Conservation (phyloP, 768 basidiomycete species). For the Tylopilus plumbeoviolaceoides region DNA sequence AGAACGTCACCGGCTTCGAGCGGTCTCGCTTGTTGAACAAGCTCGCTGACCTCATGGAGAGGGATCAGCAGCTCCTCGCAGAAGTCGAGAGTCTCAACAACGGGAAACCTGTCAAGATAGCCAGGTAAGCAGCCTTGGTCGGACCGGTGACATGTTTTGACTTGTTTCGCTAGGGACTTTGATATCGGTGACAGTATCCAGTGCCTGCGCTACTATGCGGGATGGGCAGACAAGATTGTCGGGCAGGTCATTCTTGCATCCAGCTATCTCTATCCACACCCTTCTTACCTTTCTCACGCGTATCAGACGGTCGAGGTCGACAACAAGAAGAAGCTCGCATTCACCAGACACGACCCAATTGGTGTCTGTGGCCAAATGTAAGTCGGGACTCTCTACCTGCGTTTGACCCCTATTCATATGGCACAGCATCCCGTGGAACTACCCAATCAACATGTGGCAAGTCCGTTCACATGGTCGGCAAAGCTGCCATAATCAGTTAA, state of each 20-base stretch:
- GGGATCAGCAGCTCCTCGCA: slow-evolving; percentile 75
- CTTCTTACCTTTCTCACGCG: slow-evolving; percentile 5
- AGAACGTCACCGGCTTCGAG: slow-evolving; percentile 80
- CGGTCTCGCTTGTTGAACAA: slow-evolving; percentile 78
- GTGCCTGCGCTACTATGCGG: slow-evolving; percentile 88
- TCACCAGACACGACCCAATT: slow-evolving; percentile 85
- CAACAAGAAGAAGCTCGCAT: slow-evolving; percentile 75
- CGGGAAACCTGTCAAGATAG: slow-evolving; percentile 78
- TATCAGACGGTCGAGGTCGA: slow-evolving; percentile 73
- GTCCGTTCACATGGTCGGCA: slow-evolving; percentile 4
- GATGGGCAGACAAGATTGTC: slow-evolving; percentile 91
- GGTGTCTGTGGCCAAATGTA: slow-evolving; percentile 96
- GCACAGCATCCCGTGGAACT: slow-evolving; percentile 87
- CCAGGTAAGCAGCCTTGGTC: slow-evolving; percentile 43
- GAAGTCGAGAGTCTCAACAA: slow-evolving; percentile 87
- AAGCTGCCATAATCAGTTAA: slow-evolving; percentile 1
- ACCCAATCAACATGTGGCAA: slow-evolving; percentile 83
- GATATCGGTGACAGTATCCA: slow-evolving; percentile 77
- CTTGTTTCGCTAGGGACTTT: slow-evolving; percentile 50
- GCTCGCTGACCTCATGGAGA: slow-evolving; percentile 87
- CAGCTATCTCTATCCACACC: neutral
- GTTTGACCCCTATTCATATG: slow-evolving; percentile 5
- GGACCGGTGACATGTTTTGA: slow-evolving; percentile 1
- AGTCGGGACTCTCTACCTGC: slow-evolving; percentile 15
- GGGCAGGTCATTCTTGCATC: slow-evolving; percentile 59